Percentiles rank a stretch among this genome's conserved stretches.
These are phyloP conservation scores for Pholiota microspora DNA, from an alignment of 768 basidiomycete species.

Conservation along the genomic window DNA sequence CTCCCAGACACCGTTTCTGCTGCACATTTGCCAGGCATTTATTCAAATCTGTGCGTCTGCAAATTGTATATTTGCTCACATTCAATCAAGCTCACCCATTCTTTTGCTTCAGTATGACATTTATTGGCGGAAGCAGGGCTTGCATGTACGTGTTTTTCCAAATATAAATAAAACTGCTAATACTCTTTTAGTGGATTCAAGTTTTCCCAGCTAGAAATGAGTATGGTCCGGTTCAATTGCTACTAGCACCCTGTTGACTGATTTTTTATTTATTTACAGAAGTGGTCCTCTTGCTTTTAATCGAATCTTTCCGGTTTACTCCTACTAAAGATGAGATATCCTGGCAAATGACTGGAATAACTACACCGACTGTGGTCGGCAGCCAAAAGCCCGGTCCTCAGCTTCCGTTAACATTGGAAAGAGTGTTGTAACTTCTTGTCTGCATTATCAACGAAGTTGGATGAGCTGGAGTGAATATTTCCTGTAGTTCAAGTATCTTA, in stretches of 20 bases:
- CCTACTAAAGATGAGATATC: slow-evolving; percentile 19
- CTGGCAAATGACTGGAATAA: slow-evolving; percentile 24
- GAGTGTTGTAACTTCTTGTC: neutral
- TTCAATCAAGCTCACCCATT: neutral
- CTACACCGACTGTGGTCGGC: slow-evolving; percentile 15
- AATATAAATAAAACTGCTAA: neutral
- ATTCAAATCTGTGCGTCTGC: slow-evolving; percentile 35
- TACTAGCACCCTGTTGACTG: neutral
- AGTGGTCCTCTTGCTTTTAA: slow-evolving; percentile 19
- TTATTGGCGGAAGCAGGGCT: slow-evolving; percentile 41
- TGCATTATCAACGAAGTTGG: no score
- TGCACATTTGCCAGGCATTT: slow-evolving; percentile 41
- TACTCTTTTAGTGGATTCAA: slow-evolving; percentile 18
- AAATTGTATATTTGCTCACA: neutral
- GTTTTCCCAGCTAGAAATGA: slow-evolving; percentile 29
- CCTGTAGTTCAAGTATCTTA: no score
- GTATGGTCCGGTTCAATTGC: slow-evolving; percentile 17
- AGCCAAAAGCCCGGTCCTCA: slow-evolving; percentile 3
- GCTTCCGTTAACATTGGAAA: slow-evolving; percentile 21
- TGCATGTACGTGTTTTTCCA: slow-evolving; percentile 36
- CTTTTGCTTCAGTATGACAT: slow-evolving; percentile 36
- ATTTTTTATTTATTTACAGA: slow-evolving; percentile 12
- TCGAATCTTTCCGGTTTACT: slow-evolving; percentile 23
- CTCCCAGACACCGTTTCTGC: slow-evolving; percentile 24
- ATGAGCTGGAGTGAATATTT: no score